These are phyloP conservation scores for Brettanomyces naardenensis DNA, from an alignment of 805 yeast genomes.

Conservation along the genomic window DNA sequence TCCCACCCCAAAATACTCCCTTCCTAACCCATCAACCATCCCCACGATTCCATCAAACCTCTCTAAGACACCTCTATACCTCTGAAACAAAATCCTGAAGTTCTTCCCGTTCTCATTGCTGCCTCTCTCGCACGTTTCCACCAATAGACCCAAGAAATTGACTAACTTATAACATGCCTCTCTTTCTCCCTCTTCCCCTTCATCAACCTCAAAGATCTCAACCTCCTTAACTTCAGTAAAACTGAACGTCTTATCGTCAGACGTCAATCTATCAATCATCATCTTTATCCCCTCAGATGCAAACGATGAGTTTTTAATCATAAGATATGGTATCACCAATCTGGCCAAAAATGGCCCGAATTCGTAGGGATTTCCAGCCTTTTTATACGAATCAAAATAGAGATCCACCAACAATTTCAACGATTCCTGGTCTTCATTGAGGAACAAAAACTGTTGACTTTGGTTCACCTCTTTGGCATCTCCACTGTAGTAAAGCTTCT, in stretches of 20 bases:
- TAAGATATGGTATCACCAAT: conserved; percentile 67
- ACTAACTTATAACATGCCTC: conserved; percentile 34
- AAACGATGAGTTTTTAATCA: conserved; percentile 57
- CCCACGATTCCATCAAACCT: conserved; percentile 13
- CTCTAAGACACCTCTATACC: conserved; percentile 22
- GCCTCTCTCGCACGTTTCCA: conserved; percentile 45
- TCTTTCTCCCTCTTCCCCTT: conserved; percentile 3
- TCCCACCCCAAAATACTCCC: conserved; percentile 21
- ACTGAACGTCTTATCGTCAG: conserved; percentile 8
- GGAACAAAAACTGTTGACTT: conserved; percentile 22
- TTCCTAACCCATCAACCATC: conserved; percentile 24
- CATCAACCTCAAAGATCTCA: conserved; percentile 27
- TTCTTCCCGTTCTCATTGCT: conserved; percentile 30
- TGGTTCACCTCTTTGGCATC: conserved; percentile 16
- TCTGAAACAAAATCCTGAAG: conserved; percentile 37
- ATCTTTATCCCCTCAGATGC: conserved; percentile 35
- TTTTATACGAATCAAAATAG: conserved; percentile 25
- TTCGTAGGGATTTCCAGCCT: conserved; percentile 26
- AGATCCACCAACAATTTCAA: conserved; percentile 26
- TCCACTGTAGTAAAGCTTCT: conserved; percentile 40
- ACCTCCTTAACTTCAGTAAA: conserved; percentile 14
- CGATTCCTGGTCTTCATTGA: conserved; percentile 16
- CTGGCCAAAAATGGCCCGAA: conserved; percentile 31
- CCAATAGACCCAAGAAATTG: conserved; percentile 63
- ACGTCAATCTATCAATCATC: conserved; percentile 28